Conservation (phyloP, 345 rosid species). For the Firmiana major region DNA sequence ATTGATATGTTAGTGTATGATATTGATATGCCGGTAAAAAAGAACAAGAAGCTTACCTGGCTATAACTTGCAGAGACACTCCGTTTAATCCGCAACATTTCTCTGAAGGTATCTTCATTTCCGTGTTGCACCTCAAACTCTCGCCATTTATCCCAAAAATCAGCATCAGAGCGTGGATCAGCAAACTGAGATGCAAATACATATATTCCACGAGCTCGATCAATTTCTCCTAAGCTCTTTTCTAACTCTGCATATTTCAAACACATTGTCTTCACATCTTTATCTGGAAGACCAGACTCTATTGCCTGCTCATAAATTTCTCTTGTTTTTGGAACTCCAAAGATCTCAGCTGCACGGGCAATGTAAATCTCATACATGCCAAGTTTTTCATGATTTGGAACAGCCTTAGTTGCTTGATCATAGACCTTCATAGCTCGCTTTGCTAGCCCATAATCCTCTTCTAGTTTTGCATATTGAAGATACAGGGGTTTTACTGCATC, state of each 20-base stretch:
- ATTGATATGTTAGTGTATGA: background rate
- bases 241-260: slow-evolving; percentile 86
- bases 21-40: background rate
- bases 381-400: slow-evolving; percentile 77
- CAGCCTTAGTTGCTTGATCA: slow-evolving; percentile 87
- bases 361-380: slow-evolving; percentile 92
- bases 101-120: slow-evolving; percentile 93
- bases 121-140: slow-evolving; percentile 95
- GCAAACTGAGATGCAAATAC: slow-evolving; percentile 89
- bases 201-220: slow-evolving; percentile 73
- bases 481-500: slow-evolving; percentile 80
- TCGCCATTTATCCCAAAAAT: slow-evolving; percentile 92
- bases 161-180: slow-evolving; percentile 83
- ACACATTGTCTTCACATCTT: slow-evolving; percentile 92
- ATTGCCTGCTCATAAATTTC: slow-evolving; percentile 96
- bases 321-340: slow-evolving; percentile 92
- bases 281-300: slow-evolving; percentile 91
- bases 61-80: slow-evolving; percentile 92
- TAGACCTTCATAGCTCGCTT: slow-evolving; percentile 97
- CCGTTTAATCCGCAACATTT: slow-evolving; percentile 86
- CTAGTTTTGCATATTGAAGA: slow-evolving; percentile 96
- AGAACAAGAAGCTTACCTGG: slow-evolving; percentile 49
- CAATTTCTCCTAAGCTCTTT: slow-evolving; percentile 92
- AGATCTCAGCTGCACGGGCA: slow-evolving; percentile 89
- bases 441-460: slow-evolving; percentile 92